These are phyloP conservation scores for Eutrema heterophyllum DNA, from an alignment of 345 rosid genomes.

Conservation along the genomic window DNA sequence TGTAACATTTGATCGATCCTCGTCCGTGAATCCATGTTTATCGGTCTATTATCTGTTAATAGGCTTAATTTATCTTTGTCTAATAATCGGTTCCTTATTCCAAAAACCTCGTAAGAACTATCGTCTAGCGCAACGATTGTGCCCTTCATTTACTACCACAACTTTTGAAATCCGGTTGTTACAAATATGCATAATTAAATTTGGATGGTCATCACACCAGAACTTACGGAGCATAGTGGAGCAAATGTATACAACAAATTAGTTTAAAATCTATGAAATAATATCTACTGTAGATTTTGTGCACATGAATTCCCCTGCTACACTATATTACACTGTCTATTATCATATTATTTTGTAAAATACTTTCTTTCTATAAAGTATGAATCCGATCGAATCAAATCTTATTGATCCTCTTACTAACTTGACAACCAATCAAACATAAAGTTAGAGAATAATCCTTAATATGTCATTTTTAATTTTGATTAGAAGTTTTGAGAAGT, in stretches of 20 bases:
- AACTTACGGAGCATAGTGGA: slow-evolving; percentile 22
- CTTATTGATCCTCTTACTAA: slow-evolving; percentile 20
- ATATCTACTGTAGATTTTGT: slow-evolving; percentile 58
- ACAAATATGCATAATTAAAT: not conserved
- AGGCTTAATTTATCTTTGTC: not conserved
- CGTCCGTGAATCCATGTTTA: not conserved
- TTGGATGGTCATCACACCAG: not conserved
- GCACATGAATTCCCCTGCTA: slow-evolving; percentile 44
- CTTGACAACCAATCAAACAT: slow-evolving; percentile 25
- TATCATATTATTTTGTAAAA: not conserved
- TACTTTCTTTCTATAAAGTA: not conserved
- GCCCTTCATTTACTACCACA: too few relatives aligned
- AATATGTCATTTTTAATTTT: not conserved
- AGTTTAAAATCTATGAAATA: not conserved
- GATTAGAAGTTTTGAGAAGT: not conserved
- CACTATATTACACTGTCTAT: slow-evolving; percentile 16
- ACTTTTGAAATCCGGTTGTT: too few relatives aligned
- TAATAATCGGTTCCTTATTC: not conserved
- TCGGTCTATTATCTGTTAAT: not conserved
- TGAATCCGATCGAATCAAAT: slow-evolving; percentile 12
- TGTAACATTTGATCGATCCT: not conserved
- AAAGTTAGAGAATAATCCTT: not conserved
- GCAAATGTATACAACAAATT: slow-evolving; percentile 20
- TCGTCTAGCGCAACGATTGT: not conserved
- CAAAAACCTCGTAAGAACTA: not conserved